phyloP scores from a whole-genome alignment of 1,284 basidiomycete genomes.

The Abortiporus biennis region DNA sequence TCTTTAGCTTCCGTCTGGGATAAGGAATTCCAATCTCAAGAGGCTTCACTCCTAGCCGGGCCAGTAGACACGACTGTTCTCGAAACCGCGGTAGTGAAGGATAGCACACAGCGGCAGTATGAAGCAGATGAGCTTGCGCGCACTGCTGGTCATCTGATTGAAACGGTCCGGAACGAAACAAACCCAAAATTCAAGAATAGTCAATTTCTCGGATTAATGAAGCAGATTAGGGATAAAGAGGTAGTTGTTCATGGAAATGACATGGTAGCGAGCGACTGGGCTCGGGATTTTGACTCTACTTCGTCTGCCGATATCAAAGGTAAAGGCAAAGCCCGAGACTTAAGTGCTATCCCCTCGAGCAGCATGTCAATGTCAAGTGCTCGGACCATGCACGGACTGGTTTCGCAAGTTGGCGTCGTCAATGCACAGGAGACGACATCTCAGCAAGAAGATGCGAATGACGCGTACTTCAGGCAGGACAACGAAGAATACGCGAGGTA shows the following conservation, averaged over 20 bases:
- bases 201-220: conserved; percentile 85
- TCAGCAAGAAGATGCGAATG: conserved; percentile 43
- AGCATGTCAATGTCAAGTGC: too few relatives aligned
- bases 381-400: too few relatives aligned
- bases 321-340: conserved; percentile 51
- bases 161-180: conserved; percentile 61
- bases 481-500: conserved; percentile 61
- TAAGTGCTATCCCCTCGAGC: too few relatives aligned
- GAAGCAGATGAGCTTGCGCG: conserved; percentile 62
- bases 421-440: neutral
- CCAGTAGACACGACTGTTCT: conserved; percentile 11
- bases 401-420: neutral
- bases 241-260: conserved; percentile 81
- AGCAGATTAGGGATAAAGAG: conserved; percentile 76
- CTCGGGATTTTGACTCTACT: conserved; percentile 13
- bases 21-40: conserved; percentile 55
- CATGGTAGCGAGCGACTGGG: conserved; percentile 45
- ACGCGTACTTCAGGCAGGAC: conserved; percentile 67
- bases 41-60: conserved; percentile 25
- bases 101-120: conserved; percentile 21
- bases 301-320: conserved; percentile 48
- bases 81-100: conserved; percentile 16
- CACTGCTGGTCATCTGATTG: conserved; percentile 67
- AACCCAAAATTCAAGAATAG: conserved; percentile 90
- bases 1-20: conserved; percentile 43